Base-by-base conservation (phyloP, 257 asterid genomes). In the Nicotiana knightiana region DNA sequence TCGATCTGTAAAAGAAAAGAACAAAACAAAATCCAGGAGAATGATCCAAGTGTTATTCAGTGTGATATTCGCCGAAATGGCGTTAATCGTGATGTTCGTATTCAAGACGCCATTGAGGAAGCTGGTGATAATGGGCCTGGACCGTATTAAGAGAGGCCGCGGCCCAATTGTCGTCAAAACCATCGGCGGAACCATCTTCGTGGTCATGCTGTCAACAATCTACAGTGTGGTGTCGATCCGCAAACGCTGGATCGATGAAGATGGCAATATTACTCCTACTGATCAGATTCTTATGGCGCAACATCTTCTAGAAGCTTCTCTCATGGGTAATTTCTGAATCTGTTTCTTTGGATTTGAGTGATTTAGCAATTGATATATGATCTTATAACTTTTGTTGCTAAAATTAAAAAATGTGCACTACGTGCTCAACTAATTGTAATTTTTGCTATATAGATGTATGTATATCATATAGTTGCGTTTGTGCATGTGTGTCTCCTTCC, bases 61-160 rank as follows among this genome's bases (percentile, higher is more conserved):
- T 77, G 80, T 93, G n/a, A 83, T 93, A 51, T 89, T 93, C 86
- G 67, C 91, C 79, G 97, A 95, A 89, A 90, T 92, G 95, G 85
- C 87, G 80, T 75, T 95, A 86, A 95, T 92, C 87, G 86, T 93
- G 81, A 82, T 88, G 78, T 90, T 95, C 85, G 92, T 95, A 58
- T 95, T 95, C 94, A 93, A 90, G 82, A 93, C 99, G 3, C 99
- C 99, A 28, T 83, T 93, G 8, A 87, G 99, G 82, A 93, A 95
- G 89, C 83, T 95, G 67, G 93, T 92, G 58, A 90, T 93, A 37
- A 84, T 95, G 90, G 88, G 89, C 30, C 86, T 95, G 55, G 98
- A 95, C 89, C 92, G 95, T 77, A 88, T 87, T 82, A 93, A 95
- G 82, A 92, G 98, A 43, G 97, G 99, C 35, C 89, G 94, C 17